Evolutionary conservation across 2,329 filamentous ascomycete species (phyloP), one percentile per base, ranked within the genome.

Genomic region (Scopulariopsis brevicaulis): DNA sequence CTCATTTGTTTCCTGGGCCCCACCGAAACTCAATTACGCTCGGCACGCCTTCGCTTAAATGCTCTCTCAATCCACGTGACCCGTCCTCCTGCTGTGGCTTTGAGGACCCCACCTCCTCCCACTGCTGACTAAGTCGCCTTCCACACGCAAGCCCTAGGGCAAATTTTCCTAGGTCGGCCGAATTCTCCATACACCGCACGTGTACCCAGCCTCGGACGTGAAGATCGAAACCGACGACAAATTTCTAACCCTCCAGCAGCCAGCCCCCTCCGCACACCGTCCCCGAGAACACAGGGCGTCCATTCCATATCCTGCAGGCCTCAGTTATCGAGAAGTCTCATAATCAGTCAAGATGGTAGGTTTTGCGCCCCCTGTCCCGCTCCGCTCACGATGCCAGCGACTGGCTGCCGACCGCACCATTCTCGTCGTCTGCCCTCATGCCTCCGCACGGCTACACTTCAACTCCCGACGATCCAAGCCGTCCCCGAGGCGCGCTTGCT

Each of bases 241-340:
- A 56, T 46, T 59, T 61, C 50, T 25, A 54, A 58, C 58, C 50
- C 57, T 59, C 56, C 46, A 53, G 63, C 67, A 65, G 58, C 65
- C 71, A 69, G 28, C 72, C 70, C 58, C 46, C 46, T 46, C 40
- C 40, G 40, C 40, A 46, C 40, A n/a, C 40, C 40, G 40, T 46
- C 40, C 40, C 35, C 53, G 34, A 53, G 32, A 56, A 20, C 24
- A 54, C 53, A 43, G 32, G 25, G 54, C 35, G 56, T 34, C 53
- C 43, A 35, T 48, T 46, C 28, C 15, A 46, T n/a, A 46, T 46
- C 40, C 40, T 46, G 40, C n/a, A 46, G 40, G n/a, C 40, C 48
- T 57, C 48, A 40, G 24, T 53, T 53, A 24, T 11, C 25, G 22
- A 35, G 37, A 22, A 57, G 48, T 40, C 55, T 57, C 46, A 50